Base-by-base conservation (phyloP, 495 filamentous ascomycete genomes). In the Aspergillus cavernicola region DNA sequence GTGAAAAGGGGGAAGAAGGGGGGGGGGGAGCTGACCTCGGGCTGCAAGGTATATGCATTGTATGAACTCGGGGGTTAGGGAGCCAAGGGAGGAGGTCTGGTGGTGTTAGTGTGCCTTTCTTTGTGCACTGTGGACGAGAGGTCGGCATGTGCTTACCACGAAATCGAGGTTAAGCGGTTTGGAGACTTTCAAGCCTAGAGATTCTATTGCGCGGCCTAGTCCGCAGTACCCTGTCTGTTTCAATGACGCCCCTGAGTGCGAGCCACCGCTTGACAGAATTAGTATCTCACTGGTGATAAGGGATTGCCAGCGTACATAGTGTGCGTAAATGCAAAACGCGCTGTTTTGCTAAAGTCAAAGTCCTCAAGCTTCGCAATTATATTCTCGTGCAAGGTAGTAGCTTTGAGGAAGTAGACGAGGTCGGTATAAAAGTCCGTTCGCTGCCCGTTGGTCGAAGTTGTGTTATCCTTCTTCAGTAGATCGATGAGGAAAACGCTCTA, bases 401-500 rank as follows among this genome's bases (percentile, higher is more conserved):
- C 84, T 24, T 74, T 68, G 3, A 92, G 72, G 54, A 93, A 96
- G 58, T 84, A 79, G 3, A 80, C 60, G 12, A 96, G 69, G 12
- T 92, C 86, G 38, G 83, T 69, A 29, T 80, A 83, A 63, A 96
- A 96, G 3, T 59, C 46, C 0, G 85, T 28, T 4, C 24, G 83
- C 20, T 82, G 68, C 0, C 76, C 10, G 1, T 11, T 6, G 51
- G 2, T 69, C 59, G 4, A 60, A 55, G 1, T 55, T 43, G 31
- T 9, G 55, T 52, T 23, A 60, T 24, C 20, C 10, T 79, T 71
- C 20, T 79, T 77, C 0, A 91, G 91, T 9, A 96, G 79, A 62
- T 96, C 91, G 53, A 96, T 88, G 5, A 96, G 64, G 57, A 95
- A 96, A 3, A 88, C 82, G 56, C 81, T 85, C 80, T 40, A 23